Evolutionary conservation across 2,329 filamentous ascomycete genomes (phyloP), one percentile per base, ranked within the genome.

Genomic region (Penicillium sp.): DNA sequence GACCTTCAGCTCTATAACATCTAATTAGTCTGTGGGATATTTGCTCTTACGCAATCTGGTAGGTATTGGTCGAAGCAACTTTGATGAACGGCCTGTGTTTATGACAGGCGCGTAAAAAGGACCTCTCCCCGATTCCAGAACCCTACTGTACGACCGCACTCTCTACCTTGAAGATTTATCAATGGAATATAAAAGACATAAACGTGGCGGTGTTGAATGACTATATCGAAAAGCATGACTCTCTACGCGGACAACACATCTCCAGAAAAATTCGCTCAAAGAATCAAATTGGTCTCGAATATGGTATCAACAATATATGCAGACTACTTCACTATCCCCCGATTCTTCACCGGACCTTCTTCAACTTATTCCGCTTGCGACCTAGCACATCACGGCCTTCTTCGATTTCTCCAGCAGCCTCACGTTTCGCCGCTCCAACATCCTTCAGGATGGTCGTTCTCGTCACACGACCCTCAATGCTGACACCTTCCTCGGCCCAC

Each of bases 401-500:
- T 75, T 97, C 95, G 66, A 98, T 92, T 77, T 96, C 92, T 69
- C 97, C 77, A 75, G 94, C 75, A 0, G 94, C 95, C 79, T 97
- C 93, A 59, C 93, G 85, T 84, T 97, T 97, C 85, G 94, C 96
- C 82, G 96, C 91, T n/a, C 91, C 89, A 6, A 99, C 95, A 49
- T 92, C 77, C 83, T 96, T 97, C 73, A 99, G 80, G 38, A 78
- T 68, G 10, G 89, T 88, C 65, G 96, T 93, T 57, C 90, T 85
- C 52, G 97, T 83, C 26, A 99, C 92, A 59, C 95, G 84, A 1
- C 89, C 91, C 81, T 98, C 94, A n/a, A 99, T 80, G 78, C 92
- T 98, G 58, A 99, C 95, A 0, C 92, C 92, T 70, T 96, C 92
- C 76, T 98, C 94, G 55, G 84, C 79, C 89, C 93, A 99, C 62